Evolutionary conservation across 163 green algal genomes (phyloP).

Genomic region (Scenedesmus sp.): DNA sequence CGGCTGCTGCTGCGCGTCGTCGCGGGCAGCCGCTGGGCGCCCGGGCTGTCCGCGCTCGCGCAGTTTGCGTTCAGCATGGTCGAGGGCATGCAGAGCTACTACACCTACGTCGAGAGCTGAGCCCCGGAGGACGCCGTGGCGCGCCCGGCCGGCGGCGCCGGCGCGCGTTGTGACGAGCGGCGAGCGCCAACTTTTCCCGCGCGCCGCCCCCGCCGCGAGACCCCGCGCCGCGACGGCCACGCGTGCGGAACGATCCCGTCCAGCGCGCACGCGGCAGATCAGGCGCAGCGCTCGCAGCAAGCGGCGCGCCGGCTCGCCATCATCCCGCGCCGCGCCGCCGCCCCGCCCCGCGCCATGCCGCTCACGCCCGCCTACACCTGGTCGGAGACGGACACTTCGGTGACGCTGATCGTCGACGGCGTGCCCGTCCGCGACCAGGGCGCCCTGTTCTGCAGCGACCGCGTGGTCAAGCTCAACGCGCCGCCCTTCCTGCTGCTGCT

Average conservation of each 20-base stretch:
- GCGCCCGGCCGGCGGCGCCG: too few species aligned
- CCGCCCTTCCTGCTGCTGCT: slow-evolving; percentile 71
- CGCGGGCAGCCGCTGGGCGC: slow-evolving; percentile 29
- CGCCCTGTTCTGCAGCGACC: slow-evolving; percentile 67
- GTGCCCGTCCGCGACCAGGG: slow-evolving; percentile 47
- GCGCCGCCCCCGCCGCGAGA: too few species aligned
- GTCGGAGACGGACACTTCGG: slow-evolving; percentile 54
- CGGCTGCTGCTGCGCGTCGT: slow-evolving; percentile 9
- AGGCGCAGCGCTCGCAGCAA: too few species aligned
- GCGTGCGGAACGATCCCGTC: too few species aligned
- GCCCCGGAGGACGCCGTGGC: too few species aligned
- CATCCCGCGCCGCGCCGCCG: too few species aligned
- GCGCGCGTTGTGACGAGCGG: too few species aligned
- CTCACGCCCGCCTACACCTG: slow-evolving; percentile 64
- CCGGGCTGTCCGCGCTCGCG: slow-evolving; percentile 47
- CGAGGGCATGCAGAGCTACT: slow-evolving; percentile 65
- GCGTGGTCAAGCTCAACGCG: slow-evolving; percentile 73
- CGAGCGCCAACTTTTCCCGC: too few species aligned
- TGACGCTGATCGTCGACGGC: slow-evolving; percentile 57
- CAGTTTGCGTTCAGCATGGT: slow-evolving; percentile 61
- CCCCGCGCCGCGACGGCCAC: too few species aligned
- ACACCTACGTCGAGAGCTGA: slow-evolving; percentile 59
- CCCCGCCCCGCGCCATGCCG: slow-evolving; percentile 64
- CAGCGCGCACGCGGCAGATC: too few species aligned
- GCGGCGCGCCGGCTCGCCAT: too few species aligned